phyloP scores from a whole-genome alignment of 768 basidiomycete genomes.

The Pholiota microspora region DNA sequence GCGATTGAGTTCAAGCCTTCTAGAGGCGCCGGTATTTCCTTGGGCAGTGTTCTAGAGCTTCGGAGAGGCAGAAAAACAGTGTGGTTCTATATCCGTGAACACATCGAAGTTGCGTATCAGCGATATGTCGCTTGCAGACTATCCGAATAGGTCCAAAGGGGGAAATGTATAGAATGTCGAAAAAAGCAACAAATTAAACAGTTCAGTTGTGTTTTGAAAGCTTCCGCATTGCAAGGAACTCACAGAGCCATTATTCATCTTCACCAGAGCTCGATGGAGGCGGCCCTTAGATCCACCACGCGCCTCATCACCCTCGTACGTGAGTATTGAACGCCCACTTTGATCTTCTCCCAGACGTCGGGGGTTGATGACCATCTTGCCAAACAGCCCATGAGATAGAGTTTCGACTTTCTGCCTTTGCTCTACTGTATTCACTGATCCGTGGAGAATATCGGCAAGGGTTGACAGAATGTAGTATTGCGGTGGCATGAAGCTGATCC shows the following conservation, averaged over 20 bases:
- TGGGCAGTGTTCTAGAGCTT: slow-evolving; percentile 25
- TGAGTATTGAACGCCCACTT: slow-evolving; percentile 47
- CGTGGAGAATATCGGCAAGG: slow-evolving; percentile 50
- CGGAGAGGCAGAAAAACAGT: slow-evolving; percentile 23
- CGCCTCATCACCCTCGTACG: slow-evolving; percentile 71
- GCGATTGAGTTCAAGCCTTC: neutral
- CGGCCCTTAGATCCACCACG: slow-evolving; percentile 59
- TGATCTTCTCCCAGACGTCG: slow-evolving; percentile 34
- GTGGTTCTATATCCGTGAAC: slow-evolving; percentile 49
- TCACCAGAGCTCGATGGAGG: slow-evolving; percentile 55
- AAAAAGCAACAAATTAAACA: neutral
- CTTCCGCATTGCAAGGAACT: slow-evolving; percentile 27
- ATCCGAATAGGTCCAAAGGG: slow-evolving; percentile 8
- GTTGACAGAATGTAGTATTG: slow-evolving; percentile 71
- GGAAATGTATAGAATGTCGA: neutral
- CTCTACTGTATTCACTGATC: slow-evolving; percentile 35
- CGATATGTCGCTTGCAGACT: slow-evolving; percentile 51
- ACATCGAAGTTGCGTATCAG: slow-evolving; percentile 67
- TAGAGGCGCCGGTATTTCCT: neutral
- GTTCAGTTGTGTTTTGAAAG: no score
- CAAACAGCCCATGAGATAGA: slow-evolving; percentile 57
- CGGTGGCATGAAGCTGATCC: slow-evolving; percentile 68
- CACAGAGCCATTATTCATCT: slow-evolving; percentile 51
- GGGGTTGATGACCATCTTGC: slow-evolving; percentile 60
- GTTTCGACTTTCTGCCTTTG: slow-evolving; percentile 44